A percentile compares a stretch with the other conserved stretches of the same genome.
phyloP scores from a whole-genome alignment of 78 protist genomes.

The Speleostelium caveatum region DNA sequence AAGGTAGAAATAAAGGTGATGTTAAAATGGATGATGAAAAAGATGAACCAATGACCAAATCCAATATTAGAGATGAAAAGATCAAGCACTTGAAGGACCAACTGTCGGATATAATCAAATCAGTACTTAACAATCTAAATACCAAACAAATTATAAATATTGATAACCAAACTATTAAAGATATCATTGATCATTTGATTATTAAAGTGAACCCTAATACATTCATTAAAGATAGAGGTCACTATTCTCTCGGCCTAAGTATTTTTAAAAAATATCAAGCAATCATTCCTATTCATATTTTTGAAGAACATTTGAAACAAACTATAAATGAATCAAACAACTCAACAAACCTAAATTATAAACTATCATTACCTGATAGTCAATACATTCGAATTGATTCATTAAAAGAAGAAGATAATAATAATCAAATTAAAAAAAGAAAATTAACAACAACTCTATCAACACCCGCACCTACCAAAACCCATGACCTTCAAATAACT shows the following conservation, averaged over 20 bases:
- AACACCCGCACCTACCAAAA: slow-evolving; percentile 2
- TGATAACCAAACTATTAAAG: background rate
- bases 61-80: background rate
- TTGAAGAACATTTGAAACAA: background rate
- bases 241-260: background rate
- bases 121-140: too few relatives aligned
- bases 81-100: background rate
- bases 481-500: slow-evolving; percentile 30
- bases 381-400: background rate
- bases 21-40: background rate
- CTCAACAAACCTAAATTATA: too few relatives aligned
- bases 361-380: background rate
- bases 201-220: background rate
- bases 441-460: background rate
- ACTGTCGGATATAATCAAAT: background rate
- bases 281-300: too few relatives aligned
- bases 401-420: background rate
- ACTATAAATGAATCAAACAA: too few relatives aligned
- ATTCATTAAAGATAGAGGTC: background rate
- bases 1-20: background rate
- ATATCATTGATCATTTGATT: too few relatives aligned
- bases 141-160: too few relatives aligned
- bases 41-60: background rate
- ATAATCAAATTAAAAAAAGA: background rate
- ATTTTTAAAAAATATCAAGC: too few relatives aligned